phyloP scores from a whole-genome alignment of 805 yeast genomes.

The Pichia paraexigua region DNA sequence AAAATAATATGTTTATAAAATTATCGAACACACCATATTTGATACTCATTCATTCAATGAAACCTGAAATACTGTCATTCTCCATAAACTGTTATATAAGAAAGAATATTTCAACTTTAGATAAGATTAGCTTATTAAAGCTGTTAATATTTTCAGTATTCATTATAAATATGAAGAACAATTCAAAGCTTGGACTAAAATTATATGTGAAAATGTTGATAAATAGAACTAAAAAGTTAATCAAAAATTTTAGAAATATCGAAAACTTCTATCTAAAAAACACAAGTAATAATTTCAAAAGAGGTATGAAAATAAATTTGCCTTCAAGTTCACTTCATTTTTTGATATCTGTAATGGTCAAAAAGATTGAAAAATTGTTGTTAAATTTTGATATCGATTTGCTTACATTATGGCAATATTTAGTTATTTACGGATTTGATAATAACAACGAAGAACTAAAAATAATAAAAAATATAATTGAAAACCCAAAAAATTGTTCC shows the following conservation, averaged over 20 bases:
- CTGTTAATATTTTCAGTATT: conserved; percentile 1
- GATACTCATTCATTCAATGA: conserved; percentile 5
- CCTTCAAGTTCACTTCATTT: conserved; percentile 5
- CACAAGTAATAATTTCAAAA: background rate
- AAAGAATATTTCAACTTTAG: background rate
- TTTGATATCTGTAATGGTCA: conserved; percentile 2
- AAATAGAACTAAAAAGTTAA: conserved; percentile 2
- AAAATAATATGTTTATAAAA: background rate
- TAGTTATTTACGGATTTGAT: conserved; percentile 7
- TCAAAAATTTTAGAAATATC: background rate
- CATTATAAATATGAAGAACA: conserved; percentile 4
- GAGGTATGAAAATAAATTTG: background rate
- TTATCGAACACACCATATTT: conserved; percentile 5
- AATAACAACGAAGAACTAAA: conserved; percentile 4
- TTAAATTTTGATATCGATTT: background rate
- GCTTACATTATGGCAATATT: conserved; percentile 3
- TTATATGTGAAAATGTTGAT: conserved; percentile 6
- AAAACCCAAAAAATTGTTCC: conserved; percentile 2
- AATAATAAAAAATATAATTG: conserved; percentile 2
- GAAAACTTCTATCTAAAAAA: background rate
- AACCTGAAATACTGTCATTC: conserved; percentile 4
- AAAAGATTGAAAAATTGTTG: conserved; percentile 2
- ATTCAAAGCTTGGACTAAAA: conserved; percentile 2
- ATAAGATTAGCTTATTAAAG: background rate
- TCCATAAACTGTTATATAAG: conserved; percentile 1